Conservation (phyloP, 129 eudicot genomes). For the Daucus carota region DNA sequence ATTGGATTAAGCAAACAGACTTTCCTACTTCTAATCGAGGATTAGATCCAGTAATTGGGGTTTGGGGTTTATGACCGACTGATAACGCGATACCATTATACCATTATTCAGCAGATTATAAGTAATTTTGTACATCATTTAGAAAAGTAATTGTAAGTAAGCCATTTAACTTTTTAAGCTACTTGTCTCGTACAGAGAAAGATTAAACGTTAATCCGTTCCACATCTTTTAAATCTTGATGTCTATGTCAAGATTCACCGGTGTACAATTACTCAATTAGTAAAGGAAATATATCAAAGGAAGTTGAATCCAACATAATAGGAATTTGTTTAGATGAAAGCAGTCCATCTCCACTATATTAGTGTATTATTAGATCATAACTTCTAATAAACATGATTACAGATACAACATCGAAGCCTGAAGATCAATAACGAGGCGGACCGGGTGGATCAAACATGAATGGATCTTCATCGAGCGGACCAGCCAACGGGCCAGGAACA, state of each 20-base stretch:
- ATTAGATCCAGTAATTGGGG: too few species aligned
- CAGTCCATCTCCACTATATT: neutral
- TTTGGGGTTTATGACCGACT: too few species aligned
- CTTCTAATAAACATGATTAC: neutral
- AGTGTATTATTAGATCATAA: neutral
- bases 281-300: neutral
- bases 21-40: too few species aligned
- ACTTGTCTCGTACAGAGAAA: too few species aligned
- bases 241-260: neutral
- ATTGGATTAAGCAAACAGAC: too few species aligned
- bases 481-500: neutral
- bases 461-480: slow-evolving; percentile 1
- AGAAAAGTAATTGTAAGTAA: too few species aligned
- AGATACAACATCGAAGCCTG: neutral
- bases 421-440: neutral
- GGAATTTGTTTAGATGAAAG: neutral
- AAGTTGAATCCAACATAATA: neutral
- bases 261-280: neutral
- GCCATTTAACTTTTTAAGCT: neutral
- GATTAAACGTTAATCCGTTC: too few species aligned
- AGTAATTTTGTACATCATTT: too few species aligned
- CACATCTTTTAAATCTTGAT: too few species aligned
- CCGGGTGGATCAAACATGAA: neutral
- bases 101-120: too few species aligned
- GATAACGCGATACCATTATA: too few species aligned